Base-by-base conservation (phyloP, 352 stramenopile genomes). In the Pythium monospermum region DNA sequence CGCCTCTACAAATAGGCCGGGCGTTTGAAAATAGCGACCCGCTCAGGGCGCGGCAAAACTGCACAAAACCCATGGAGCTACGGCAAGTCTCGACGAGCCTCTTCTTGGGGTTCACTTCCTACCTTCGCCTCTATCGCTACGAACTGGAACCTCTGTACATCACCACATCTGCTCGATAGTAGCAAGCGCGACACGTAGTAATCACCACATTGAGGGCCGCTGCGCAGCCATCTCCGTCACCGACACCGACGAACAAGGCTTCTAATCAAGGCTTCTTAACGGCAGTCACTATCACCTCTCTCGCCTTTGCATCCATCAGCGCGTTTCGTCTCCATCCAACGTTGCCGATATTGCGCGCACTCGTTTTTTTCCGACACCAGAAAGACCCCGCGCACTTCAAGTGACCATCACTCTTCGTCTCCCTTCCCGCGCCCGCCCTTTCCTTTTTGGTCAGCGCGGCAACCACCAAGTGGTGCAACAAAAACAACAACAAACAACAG, bases 1-100 rank as follows among this genome's bases (percentile, higher is more conserved):
- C 49, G 40, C 25, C 32, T 47, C 55, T 57, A 62, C 55, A 62
- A 62, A 62, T 62, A 62, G 55, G 21, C 39, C 19, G 38, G 18
- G 18, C 13, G 38, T 28, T 18, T 45, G 38, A 28, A 28, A 45
- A 45, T 45, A 45, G 38, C 38, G 38, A 8, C n/a, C 13, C 30
- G 18, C 44, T 15, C 28, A 49, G 19, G 25, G 11, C 28, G 36
- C 19, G 8, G 56, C 49, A 58, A 64, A 64, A 64, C 56, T 41
- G 56, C 56, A 58, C 22, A 56, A 57, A 56, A 51, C 44, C 16
- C 13, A 22, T 30, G 27, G n/a, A 19, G n/a, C 43, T 33, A 18
- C 22, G 28, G 12, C 26, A 16, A n/a, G 12, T 40, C 6, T 40
- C 35, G 35, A 19, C 35, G 41, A 25, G 2, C 41, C 31, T 22